These are phyloP conservation scores for Lepiota brunneoincarnata DNA, from an alignment of 768 basidiomycete species.

Conservation along the genomic window DNA sequence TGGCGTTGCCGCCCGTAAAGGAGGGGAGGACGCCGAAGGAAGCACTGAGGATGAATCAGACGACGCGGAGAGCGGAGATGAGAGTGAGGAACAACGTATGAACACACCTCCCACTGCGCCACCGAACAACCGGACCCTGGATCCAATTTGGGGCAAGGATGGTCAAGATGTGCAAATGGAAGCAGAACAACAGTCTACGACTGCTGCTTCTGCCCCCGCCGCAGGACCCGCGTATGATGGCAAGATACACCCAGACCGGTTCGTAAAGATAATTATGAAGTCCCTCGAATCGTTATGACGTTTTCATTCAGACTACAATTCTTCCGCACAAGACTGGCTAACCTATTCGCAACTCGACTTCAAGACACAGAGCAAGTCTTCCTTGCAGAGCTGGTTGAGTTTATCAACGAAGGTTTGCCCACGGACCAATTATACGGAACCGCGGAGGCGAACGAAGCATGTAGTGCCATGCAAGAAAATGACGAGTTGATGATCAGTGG, in stretches of 20 bases:
- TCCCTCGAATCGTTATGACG: constrained; percentile 10
- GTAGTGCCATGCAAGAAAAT: constrained; percentile 70
- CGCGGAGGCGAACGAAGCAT: constrained; percentile 72
- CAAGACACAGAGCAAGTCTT: constrained; percentile 79
- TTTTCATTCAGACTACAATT: constrained; percentile 55
- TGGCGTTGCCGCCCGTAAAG: constrained; percentile 52
- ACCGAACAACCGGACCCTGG: constrained; percentile 36
- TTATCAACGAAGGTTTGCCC: constrained; percentile 74
- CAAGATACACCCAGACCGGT: constrained; percentile 59
- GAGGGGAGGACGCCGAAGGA: constrained; percentile 36
- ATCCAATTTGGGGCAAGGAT: constrained; percentile 66
- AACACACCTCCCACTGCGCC: constrained; percentile 37
- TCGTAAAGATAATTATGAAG: constrained; percentile 20
- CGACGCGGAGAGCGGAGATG: constrained; percentile 42
- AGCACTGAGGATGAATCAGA: constrained; percentile 53
- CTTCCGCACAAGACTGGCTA: constrained; percentile 78
- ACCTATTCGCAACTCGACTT: constrained; percentile 61
- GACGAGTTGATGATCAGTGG: constrained; percentile 90
- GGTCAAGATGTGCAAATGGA: constrained; percentile 67
- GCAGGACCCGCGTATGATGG: constrained; percentile 29
- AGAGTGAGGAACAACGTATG: constrained; percentile 45
- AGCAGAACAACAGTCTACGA: constrained; percentile 32
- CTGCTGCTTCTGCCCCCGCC: constrained; percentile 29
- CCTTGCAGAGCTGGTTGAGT: constrained; percentile 63
- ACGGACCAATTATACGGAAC: constrained; percentile 74